Percentiles rank a stretch among this genome's conserved stretches.
Evolutionary conservation across 2,329 filamentous ascomycete genomes (phyloP).

Genomic region (Microcyclosporella mali): DNA sequence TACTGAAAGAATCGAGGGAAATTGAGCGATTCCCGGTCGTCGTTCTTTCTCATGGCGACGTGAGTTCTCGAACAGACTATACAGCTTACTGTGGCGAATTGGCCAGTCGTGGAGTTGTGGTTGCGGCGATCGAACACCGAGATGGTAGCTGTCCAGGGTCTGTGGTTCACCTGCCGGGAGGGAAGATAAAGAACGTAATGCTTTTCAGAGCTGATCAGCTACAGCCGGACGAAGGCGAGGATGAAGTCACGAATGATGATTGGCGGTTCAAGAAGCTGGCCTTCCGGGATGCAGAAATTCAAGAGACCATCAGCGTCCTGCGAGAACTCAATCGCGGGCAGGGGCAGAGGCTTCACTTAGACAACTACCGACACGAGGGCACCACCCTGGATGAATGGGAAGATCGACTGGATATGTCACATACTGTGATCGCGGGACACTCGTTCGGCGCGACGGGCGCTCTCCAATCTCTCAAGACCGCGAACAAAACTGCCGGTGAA

Average conservation of each 20-base stretch:
- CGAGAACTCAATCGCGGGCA: constrained; percentile 32
- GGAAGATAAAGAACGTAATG: constrained; percentile 31
- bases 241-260: constrained; percentile 15
- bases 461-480: constrained; percentile 50
- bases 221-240: constrained; percentile 10
- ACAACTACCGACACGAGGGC: constrained; percentile 46
- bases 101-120: constrained; percentile 38
- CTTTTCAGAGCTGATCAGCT: constrained; percentile 34
- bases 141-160: constrained; percentile 40
- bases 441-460: constrained; percentile 60
- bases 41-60: constrained; percentile 41
- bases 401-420: constrained; percentile 47
- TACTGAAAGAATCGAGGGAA: constrained; percentile 1
- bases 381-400: constrained; percentile 44
- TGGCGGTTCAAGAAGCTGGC: constrained; percentile 27
- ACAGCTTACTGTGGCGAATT: constrained; percentile 40
- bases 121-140: constrained; percentile 40
- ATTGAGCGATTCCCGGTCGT: constrained; percentile 22
- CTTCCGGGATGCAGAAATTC: constrained; percentile 40
- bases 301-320: constrained; percentile 37
- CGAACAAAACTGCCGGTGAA: constrained; percentile 30
- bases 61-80: constrained; percentile 39
- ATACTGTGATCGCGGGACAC: constrained; percentile 54
- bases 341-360: constrained; percentile 26
- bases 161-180: constrained; percentile 31